phyloP scores from a whole-genome alignment of 2,329 filamentous ascomycete species.

The Aspergillus aculeatus region DNA sequence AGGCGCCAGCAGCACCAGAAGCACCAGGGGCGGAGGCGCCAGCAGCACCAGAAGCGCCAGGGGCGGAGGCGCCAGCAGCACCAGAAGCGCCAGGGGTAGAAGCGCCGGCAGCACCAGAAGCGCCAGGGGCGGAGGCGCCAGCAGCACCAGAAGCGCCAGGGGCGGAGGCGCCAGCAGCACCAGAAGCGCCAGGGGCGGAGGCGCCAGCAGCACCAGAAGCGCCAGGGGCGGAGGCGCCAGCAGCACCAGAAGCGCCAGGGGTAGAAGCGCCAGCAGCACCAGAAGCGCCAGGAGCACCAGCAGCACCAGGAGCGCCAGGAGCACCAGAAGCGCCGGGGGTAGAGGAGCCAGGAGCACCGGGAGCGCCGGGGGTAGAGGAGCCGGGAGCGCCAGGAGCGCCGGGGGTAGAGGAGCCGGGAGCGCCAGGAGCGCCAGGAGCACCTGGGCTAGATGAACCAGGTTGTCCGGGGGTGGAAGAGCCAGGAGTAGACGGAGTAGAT shows the following conservation, averaged over 20 bases:
- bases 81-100: conserved; percentile 10
- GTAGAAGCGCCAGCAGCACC: conserved; percentile 8
- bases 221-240: conserved; percentile 4
- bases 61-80: not conserved
- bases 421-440: conserved; percentile 9
- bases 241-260: conserved; percentile 9
- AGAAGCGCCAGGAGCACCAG: not conserved
- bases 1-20: not conserved
- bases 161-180: not conserved
- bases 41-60: conserved; percentile 10
- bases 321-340: too few relatives aligned
- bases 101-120: conserved; percentile 7
- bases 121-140: not conserved
- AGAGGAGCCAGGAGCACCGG: not conserved
- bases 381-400: conserved; percentile 10
- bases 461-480: not conserved
- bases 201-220: conserved; percentile 4
- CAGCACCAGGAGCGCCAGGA: too few relatives aligned
- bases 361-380: conserved; percentile 1
- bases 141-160: too few relatives aligned
- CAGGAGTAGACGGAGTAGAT: too few relatives aligned
- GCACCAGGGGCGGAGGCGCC: not conserved
- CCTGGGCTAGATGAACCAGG: conserved; percentile 11
- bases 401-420: conserved; percentile 4
- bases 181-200: conserved; percentile 7